phyloP scores from a whole-genome alignment of 2,329 filamentous ascomycete species.

The Aspergillus pseudotamarii region DNA sequence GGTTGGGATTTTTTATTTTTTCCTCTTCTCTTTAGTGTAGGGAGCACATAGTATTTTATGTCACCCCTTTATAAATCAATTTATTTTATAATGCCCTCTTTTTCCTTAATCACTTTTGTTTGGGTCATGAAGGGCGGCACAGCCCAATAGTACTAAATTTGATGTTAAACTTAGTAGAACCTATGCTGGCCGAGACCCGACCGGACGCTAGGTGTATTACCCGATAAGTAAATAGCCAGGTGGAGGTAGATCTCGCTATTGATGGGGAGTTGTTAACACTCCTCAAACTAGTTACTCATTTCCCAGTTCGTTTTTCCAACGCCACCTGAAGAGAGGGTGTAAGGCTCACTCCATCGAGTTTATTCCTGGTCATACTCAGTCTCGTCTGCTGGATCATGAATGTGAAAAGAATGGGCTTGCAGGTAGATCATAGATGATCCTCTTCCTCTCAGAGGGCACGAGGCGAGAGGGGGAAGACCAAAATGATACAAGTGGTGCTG shows the following conservation, averaged over 20 bases:
- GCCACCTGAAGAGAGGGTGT: not conserved
- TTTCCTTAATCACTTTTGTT: too few species aligned
- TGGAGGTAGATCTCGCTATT: too few species aligned
- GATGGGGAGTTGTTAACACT: too few species aligned
- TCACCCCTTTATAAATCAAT: too few species aligned
- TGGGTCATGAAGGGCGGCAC: too few species aligned
- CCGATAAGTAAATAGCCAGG: not conserved
- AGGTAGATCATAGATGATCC: not conserved
- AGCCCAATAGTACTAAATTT: too few species aligned
- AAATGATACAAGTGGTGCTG: conserved; percentile 4
- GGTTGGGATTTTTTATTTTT: too few species aligned
- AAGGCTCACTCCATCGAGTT: not conserved
- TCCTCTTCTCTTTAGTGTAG: too few species aligned
- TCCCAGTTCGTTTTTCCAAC: not conserved
- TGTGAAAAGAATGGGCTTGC: not conserved
- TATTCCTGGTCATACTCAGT: not conserved
- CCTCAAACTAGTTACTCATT: not conserved
- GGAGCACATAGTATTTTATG: too few species aligned
- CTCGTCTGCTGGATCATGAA: not conserved
- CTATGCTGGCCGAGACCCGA: not conserved
- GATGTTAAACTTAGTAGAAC: not conserved
- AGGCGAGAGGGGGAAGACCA: not conserved
- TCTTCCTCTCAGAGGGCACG: not conserved
- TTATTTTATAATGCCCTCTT: too few species aligned
- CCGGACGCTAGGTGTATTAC: not conserved